These are phyloP conservation scores for Zychaea mexicana DNA, from an alignment of 371 early-diverging fungal genomes.

Conservation along the genomic window DNA sequence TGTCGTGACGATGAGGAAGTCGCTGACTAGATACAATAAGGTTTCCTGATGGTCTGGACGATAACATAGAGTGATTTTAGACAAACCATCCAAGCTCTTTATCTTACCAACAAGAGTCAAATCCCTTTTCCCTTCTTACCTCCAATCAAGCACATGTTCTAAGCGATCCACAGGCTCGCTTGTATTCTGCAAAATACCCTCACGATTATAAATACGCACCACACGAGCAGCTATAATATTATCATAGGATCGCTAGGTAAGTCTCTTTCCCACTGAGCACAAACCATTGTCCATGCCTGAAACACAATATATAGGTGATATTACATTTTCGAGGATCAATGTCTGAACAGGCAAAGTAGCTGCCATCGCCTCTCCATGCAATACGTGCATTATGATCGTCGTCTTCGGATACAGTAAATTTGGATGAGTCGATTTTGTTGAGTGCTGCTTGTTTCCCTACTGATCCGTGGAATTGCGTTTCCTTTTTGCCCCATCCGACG, in stretches of 20 bases:
- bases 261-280: not conserved
- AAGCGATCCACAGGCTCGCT: constrained; percentile 82
- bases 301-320: constrained; percentile 3
- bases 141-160: constrained; percentile 86
- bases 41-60: constrained; percentile 79
- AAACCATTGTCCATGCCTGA: not conserved
- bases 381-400: constrained; percentile 81
- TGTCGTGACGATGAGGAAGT: constrained; percentile 81
- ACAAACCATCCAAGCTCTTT: not conserved
- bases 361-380: constrained; percentile 94
- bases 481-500: constrained; percentile 98
- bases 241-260: not conserved
- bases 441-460: constrained; percentile 83
- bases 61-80: not conserved
- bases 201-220: constrained; percentile 84
- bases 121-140: constrained; percentile 21
- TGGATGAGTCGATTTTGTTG: constrained; percentile 52
- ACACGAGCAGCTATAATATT: constrained; percentile 55
- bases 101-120: not conserved
- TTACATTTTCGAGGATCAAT: constrained; percentile 62
- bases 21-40: constrained; percentile 85
- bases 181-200: constrained; percentile 79
- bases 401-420: constrained; percentile 61
- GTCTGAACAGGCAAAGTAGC: constrained; percentile 73
- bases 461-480: constrained; percentile 97